These are phyloP conservation scores for Tuber melanosporum DNA, from an alignment of 495 filamentous ascomycete genomes.

Conservation along the genomic window DNA sequence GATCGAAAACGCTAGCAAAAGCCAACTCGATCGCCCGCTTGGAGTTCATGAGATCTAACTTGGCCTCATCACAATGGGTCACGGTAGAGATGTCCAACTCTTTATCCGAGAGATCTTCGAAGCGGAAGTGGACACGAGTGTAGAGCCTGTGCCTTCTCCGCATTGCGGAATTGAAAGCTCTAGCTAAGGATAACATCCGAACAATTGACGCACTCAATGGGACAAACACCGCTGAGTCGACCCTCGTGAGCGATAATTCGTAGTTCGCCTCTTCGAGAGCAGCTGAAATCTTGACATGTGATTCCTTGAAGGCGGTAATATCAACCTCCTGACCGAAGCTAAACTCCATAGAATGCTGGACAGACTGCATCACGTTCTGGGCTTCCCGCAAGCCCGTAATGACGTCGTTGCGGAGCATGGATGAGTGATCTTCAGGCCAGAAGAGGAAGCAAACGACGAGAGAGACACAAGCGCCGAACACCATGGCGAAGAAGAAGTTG, in stretches of 20 bases:
- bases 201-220: constrained; percentile 24
- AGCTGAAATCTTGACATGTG: constrained; percentile 29
- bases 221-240: constrained; percentile 28
- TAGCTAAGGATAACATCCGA: constrained; percentile 24
- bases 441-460: constrained; percentile 29
- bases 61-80: not conserved
- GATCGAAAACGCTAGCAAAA: constrained; percentile 13
- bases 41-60: constrained; percentile 3
- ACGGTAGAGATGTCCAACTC: constrained; percentile 16
- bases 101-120: constrained; percentile 16
- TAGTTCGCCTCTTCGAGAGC: constrained; percentile 35
- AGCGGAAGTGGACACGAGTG: constrained; percentile 16
- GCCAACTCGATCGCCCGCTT: constrained; percentile 18
- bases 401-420: constrained; percentile 23
- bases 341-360: constrained; percentile 11
- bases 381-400: constrained; percentile 22
- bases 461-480: constrained; percentile 34
- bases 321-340: constrained; percentile 29
- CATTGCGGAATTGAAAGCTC: constrained; percentile 38
- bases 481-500: constrained; percentile 38
- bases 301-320: constrained; percentile 24
- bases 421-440: constrained; percentile 40
- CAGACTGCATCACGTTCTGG: constrained; percentile 23
- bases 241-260: constrained; percentile 37
- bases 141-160: constrained; percentile 31